Evolutionary conservation across 352 stramenopile species (phyloP).

Genomic region (Pythium scleroteichum): DNA sequence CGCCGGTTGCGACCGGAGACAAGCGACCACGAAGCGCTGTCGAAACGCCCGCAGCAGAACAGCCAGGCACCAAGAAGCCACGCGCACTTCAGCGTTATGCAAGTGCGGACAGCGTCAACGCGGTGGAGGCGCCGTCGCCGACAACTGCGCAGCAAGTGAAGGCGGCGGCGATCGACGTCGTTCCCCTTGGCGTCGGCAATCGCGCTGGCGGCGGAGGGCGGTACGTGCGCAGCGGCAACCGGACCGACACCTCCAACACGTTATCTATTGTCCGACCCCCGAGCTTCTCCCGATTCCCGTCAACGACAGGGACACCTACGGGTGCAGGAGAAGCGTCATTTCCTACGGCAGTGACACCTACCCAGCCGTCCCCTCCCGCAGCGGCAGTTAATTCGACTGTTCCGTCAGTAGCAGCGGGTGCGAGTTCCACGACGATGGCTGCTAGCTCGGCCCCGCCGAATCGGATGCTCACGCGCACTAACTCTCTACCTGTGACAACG

Average conservation of each 20-base stretch:
- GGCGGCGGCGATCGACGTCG: slow-evolving; percentile 44
- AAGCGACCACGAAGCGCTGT: slow-evolving; percentile 26
- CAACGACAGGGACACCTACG: neutral
- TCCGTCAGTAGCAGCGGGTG: too few species aligned
- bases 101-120: slow-evolving; percentile 9
- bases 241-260: slow-evolving; percentile 12
- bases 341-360: neutral
- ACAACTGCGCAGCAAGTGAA: slow-evolving; percentile 38
- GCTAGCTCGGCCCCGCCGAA: neutral
- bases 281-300: slow-evolving; percentile 12
- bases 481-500: slow-evolving; percentile 21
- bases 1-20: slow-evolving; percentile 16
- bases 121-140: neutral
- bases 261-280: slow-evolving; percentile 7
- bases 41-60: slow-evolving; percentile 18
- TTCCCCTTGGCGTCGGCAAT: slow-evolving; percentile 46
- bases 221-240: slow-evolving; percentile 71
- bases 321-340: neutral
- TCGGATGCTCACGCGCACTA: slow-evolving; percentile 6
- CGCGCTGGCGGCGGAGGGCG: slow-evolving; percentile 43
- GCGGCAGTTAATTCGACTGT: too few species aligned
- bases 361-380: neutral
- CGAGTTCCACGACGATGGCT: neutral
- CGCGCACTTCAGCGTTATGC: slow-evolving; percentile 14
- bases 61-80: slow-evolving; percentile 11